Evolutionary conservation across 106 monocot species (phyloP).

Genomic region (Vanilla planifolia): DNA sequence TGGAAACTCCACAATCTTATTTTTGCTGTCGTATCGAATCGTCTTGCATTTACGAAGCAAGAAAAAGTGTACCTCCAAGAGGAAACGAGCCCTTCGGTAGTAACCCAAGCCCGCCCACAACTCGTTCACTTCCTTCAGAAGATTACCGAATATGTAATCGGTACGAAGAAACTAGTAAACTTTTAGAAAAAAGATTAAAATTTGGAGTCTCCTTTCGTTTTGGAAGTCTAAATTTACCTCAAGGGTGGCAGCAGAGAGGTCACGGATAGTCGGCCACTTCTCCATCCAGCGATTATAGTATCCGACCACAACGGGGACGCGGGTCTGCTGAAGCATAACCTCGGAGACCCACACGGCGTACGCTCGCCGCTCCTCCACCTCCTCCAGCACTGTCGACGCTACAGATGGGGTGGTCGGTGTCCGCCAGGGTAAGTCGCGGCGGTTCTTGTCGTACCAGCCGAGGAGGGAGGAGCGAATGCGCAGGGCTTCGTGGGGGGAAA

Average conservation of each 20-base stretch:
- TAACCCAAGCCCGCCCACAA: slow-evolving; percentile 98
- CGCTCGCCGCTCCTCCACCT: slow-evolving; percentile 36
- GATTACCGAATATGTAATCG: neutral
- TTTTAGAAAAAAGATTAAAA: neutral
- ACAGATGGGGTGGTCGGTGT: neutral
- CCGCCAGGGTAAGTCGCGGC: slow-evolving; percentile 72
- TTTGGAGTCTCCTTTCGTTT: neutral
- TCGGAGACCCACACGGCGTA: slow-evolving; percentile 98
- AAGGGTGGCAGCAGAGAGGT: slow-evolving; percentile 58
- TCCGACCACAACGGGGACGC: slow-evolving; percentile 52
- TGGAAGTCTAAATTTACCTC: too few relatives aligned
- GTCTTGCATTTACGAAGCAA: neutral
- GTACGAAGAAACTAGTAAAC: neutral
- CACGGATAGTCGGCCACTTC: slow-evolving; percentile 63
- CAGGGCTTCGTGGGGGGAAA: slow-evolving; percentile 25
- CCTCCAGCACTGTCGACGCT: too few relatives aligned
- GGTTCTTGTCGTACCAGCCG: slow-evolving; percentile 72
- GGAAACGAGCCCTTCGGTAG: slow-evolving; percentile 79
- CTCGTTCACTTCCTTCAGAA: slow-evolving; percentile 85
- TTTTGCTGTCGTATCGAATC: neutral
- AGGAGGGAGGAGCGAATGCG: slow-evolving; percentile 51
- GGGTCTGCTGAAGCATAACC: slow-evolving; percentile 96
- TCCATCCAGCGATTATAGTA: slow-evolving; percentile 91
- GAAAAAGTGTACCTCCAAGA: slow-evolving; percentile 58
- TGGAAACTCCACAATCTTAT: neutral